Conservation (phyloP, 192 early-diverging fungal species). For the Blastocladiella britannica region DNA sequence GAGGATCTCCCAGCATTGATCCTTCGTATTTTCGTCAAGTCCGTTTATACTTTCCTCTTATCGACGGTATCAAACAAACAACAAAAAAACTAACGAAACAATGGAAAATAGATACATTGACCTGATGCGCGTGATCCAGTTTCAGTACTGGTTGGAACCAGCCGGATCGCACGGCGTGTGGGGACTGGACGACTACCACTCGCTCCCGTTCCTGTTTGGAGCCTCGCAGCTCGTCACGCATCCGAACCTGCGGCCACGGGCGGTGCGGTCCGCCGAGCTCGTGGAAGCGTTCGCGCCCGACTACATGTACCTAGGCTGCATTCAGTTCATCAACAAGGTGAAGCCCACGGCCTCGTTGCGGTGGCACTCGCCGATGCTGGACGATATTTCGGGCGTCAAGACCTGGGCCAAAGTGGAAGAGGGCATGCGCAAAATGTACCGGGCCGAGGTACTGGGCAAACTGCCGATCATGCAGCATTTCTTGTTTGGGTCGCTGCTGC, state of each 20-base stretch:
- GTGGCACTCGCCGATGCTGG: conserved; percentile 84
- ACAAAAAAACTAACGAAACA: too few relatives aligned
- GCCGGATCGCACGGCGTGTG: conserved; percentile 98
- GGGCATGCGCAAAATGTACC: conserved; percentile 88
- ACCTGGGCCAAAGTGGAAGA: conserved; percentile 76
- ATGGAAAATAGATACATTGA: conserved; percentile 64
- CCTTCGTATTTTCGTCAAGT: conserved; percentile 51
- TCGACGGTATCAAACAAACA: too few relatives aligned
- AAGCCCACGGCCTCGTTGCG: conserved; percentile 4
- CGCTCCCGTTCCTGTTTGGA: conserved; percentile 87
- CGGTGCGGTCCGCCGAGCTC: conserved; percentile 74
- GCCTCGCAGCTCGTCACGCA: conserved; percentile 67
- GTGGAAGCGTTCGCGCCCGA: conserved; percentile 71
- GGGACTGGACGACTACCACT: conserved; percentile 97
- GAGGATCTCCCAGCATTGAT: conserved; percentile 58
- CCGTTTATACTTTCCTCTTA: conserved; percentile 13
- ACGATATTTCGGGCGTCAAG: conserved; percentile 76
- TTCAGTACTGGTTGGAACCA: conserved; percentile 87
- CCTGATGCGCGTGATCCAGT: conserved; percentile 74
- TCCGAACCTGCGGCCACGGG: conserved; percentile 79
- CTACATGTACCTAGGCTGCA: conserved; percentile 91
- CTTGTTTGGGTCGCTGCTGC: conserved; percentile 62
- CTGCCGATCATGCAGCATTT: conserved; percentile 95
- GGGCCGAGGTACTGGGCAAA: conserved; percentile 73
- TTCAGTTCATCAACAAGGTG: conserved; percentile 76